These are phyloP conservation scores for Panicum miliaceum DNA, from an alignment of 176 grass and related monocot genomes.

Conservation along the genomic window DNA sequence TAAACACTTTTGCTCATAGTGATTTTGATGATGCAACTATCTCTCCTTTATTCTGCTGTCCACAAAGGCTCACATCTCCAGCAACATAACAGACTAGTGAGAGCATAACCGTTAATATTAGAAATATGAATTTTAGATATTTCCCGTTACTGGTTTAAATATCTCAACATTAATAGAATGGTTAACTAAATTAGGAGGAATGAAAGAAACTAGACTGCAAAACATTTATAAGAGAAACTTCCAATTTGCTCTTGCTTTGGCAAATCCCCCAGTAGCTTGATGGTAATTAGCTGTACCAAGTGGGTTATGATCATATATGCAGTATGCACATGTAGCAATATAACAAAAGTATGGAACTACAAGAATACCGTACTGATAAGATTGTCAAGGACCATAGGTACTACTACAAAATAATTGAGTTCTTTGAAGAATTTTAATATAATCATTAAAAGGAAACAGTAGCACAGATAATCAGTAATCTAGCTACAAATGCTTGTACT, in stretches of 20 bases:
- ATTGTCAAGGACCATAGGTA: neutral
- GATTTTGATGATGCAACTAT: constrained; percentile 7
- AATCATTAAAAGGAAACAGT: neutral
- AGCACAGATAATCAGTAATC: neutral
- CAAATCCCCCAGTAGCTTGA: neutral
- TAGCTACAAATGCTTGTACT: neutral
- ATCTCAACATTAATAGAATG: neutral
- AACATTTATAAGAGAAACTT: neutral
- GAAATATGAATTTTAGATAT: neutral
- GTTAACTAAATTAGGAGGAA: neutral
- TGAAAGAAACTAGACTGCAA: neutral
- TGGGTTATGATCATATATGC: neutral
- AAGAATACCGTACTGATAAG: neutral
- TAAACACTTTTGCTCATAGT: constrained; percentile 21
- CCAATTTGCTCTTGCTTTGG: neutral
- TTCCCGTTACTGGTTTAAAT: constrained; percentile 6
- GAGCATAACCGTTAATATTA: neutral
- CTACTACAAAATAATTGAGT: neutral
- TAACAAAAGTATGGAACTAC: neutral
- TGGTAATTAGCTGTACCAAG: constrained; percentile 3
- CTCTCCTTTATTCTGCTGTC: neutral
- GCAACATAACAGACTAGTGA: neutral
- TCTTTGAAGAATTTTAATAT: constrained; percentile 10
- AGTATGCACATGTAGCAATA: neutral
- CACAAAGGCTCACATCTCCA: neutral